A percentile compares a stretch with the other conserved stretches of the same genome.
Evolutionary conservation across 2,329 filamentous ascomycete genomes (phyloP).

Genomic region (Bertia moriformis): DNA sequence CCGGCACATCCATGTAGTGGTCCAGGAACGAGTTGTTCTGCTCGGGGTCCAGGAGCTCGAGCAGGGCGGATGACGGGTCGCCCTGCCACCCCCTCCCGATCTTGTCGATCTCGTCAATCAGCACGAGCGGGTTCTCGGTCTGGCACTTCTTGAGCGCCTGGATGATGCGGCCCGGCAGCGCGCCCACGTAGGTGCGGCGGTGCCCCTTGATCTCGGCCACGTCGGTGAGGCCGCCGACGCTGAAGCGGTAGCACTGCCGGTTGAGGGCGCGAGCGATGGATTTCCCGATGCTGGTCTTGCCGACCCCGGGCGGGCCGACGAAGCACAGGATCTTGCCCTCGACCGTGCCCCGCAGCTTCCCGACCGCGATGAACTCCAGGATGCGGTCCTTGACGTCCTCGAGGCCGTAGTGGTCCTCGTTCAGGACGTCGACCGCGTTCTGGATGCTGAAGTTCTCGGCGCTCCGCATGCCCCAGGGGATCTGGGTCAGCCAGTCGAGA

Average conservation of each 20-base stretch:
- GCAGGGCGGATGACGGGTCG: conserved; percentile 81
- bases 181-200: conserved; percentile 87
- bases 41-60: conserved; percentile 89
- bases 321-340: conserved; percentile 98
- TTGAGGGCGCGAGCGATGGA: conserved; percentile 90
- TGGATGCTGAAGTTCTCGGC: conserved; percentile 93
- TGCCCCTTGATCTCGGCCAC: conserved; percentile 99
- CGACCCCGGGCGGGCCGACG: conserved; percentile 90
- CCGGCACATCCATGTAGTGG: conserved; percentile 96
- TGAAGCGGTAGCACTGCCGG: conserved; percentile 95
- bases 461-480: conserved; percentile 90
- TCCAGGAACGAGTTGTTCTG: conserved; percentile 96
- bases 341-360: conserved; percentile 88
- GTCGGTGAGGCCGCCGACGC: conserved; percentile 88
- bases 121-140: conserved; percentile 88
- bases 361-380: conserved; percentile 92
- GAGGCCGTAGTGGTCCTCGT: conserved; percentile 91
- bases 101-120: conserved; percentile 98
- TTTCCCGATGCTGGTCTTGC: conserved; percentile 97
- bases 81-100: conserved; percentile 93
- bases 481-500: conserved; percentile 94
- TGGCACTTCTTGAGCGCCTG: conserved; percentile 98
- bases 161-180: conserved; percentile 87
- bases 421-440: conserved; percentile 76
- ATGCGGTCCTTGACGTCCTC: conserved; percentile 99